phyloP scores from a whole-genome alignment of 306 rosid species.

The Citrullus amarus region DNA sequence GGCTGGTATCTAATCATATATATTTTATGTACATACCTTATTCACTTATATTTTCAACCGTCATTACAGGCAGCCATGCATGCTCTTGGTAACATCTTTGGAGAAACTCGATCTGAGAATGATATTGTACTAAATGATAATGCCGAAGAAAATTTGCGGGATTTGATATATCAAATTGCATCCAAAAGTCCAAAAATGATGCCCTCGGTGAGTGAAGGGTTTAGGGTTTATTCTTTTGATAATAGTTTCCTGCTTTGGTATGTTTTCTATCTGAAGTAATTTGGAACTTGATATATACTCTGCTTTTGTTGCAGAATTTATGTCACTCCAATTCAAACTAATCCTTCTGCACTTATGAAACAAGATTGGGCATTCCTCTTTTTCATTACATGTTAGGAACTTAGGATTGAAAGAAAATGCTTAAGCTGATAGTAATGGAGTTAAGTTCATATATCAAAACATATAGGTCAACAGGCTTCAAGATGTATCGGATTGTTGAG shows the following conservation, averaged over 20 bases:
- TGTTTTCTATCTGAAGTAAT: not conserved
- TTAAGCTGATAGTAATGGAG: constrained; percentile 3
- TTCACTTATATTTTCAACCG: not conserved
- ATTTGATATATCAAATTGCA: constrained; percentile 50
- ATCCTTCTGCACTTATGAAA: not conserved
- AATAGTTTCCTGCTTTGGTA: not conserved
- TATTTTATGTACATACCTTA: not conserved
- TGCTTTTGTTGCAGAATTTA: not conserved
- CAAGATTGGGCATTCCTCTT: not conserved
- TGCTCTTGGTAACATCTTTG: constrained; percentile 69
- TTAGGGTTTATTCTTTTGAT: constrained; percentile 10
- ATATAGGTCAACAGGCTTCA: not conserved
- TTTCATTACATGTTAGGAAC: not conserved
- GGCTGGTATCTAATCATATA: not conserved
- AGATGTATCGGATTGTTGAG: not conserved
- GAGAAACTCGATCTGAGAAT: constrained; percentile 58
- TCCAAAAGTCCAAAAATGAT: constrained; percentile 61
- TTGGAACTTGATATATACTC: not conserved
- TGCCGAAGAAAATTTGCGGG: constrained; percentile 62
- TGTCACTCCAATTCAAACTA: not conserved
- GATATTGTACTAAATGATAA: constrained; percentile 35
- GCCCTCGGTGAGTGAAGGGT: constrained; percentile 51
- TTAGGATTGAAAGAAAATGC: not conserved
- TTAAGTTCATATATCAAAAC: not conserved
- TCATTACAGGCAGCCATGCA: constrained; percentile 63